Evolutionary conservation across 208 protist species (phyloP).

Genomic region (Trypanosoma scelopori): DNA sequence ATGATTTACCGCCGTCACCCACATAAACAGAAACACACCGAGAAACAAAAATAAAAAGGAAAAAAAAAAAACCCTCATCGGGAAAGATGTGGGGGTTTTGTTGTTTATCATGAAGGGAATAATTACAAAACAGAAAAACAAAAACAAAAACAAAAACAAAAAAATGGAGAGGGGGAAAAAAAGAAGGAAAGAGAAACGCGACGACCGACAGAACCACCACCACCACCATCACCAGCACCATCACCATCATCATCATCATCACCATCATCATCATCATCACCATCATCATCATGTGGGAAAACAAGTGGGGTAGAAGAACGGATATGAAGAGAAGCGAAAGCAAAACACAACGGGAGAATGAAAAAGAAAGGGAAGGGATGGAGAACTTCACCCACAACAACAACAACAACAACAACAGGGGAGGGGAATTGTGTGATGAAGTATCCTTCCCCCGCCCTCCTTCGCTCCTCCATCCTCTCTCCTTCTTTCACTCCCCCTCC

Average conservation of each 20-base stretch:
- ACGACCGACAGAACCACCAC: no score
- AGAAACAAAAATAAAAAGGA: no score
- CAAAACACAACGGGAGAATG: background rate
- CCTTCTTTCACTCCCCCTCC: background rate
- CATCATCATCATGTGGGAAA: background rate
- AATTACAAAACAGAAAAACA: slow-evolving; percentile 3
- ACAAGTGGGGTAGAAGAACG: no score
- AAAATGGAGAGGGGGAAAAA: no score
- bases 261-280: no score
- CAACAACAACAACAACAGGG: slow-evolving; percentile 3
- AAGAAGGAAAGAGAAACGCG: slow-evolving; percentile 4
- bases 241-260: no score
- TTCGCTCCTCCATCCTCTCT: background rate
- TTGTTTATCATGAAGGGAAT: background rate
- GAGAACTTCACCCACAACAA: background rate
- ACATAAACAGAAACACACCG: background rate
- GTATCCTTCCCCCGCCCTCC: slow-evolving; percentile 1
- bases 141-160: no score
- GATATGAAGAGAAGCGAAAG: background rate
- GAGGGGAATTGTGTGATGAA: background rate
- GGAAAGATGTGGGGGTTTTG: no score
- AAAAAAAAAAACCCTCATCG: no score
- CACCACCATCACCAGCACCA: no score
- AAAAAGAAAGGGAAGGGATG: background rate
- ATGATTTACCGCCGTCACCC: no score